Conservation (phyloP, 1,284 basidiomycete species). For the Boletus subluridellus region DNA sequence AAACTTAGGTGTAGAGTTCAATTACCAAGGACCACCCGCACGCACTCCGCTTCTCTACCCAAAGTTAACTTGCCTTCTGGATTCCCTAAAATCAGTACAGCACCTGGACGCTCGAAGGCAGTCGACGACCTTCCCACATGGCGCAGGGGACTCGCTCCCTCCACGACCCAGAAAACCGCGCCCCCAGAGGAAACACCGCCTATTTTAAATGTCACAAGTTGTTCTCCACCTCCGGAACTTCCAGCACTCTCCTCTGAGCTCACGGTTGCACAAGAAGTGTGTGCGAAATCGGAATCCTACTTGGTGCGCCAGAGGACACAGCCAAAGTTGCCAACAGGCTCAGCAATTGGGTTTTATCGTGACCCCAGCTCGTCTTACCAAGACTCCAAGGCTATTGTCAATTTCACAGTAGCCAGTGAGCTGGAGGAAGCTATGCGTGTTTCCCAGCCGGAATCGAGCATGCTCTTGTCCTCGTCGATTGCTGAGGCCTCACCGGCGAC, state of each 20-base stretch:
- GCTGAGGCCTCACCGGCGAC: slow-evolving; percentile 10
- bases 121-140: slow-evolving; percentile 56
- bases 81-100: slow-evolving; percentile 18
- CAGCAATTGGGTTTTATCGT: slow-evolving; percentile 68
- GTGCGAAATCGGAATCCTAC: slow-evolving; percentile 20
- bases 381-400: slow-evolving; percentile 47
- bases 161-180: slow-evolving; percentile 8
- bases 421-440: slow-evolving; percentile 44
- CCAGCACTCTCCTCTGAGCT: slow-evolving; percentile 8
- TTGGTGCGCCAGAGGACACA: slow-evolving; percentile 30
- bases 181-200: slow-evolving; percentile 15
- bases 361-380: slow-evolving; percentile 49
- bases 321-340: slow-evolving; percentile 51
- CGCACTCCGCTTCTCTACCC: slow-evolving; percentile 26
- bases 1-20: slow-evolving; percentile 51
- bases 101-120: slow-evolving; percentile 47
- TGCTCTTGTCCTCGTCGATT: slow-evolving; percentile 29
- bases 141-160: slow-evolving; percentile 43
- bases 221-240: slow-evolving; percentile 27
- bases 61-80: slow-evolving; percentile 47
- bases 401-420: slow-evolving; percentile 75
- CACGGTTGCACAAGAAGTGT: slow-evolving; percentile 7
- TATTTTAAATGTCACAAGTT: slow-evolving; percentile 28
- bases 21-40: slow-evolving; percentile 43
- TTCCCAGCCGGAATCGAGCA: slow-evolving; percentile 18